Conservation (phyloP, 2,329 filamentous ascomycete genomes). For the Aspergillus calidoustus region DNA sequence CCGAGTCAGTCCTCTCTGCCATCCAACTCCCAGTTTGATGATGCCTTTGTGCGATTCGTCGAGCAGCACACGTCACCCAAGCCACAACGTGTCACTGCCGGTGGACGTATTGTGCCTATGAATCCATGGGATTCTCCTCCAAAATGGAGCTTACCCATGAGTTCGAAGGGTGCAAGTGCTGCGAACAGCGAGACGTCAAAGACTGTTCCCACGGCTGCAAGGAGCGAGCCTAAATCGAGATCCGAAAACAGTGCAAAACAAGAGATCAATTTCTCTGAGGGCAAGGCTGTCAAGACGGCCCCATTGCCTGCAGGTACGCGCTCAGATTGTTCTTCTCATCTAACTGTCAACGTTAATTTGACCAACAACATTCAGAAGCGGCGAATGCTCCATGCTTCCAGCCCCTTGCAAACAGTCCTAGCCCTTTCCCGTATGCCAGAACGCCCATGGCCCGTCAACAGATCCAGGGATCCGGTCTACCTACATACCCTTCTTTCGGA, state of each 20-base stretch:
- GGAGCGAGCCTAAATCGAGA: background rate
- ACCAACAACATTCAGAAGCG: background rate
- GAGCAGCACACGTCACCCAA: conserved; percentile 54
- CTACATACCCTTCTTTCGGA: conserved; percentile 3
- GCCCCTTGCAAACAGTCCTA: conserved; percentile 2
- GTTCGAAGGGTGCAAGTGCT: conserved; percentile 17
- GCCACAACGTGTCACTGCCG: conserved; percentile 54
- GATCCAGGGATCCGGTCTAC: conserved; percentile 1
- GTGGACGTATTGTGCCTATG: conserved; percentile 55
- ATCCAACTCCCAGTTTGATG: conserved; percentile 39
- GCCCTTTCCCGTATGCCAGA: background rate
- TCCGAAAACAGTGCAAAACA: conserved; percentile 12
- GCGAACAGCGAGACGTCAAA: conserved; percentile 7
- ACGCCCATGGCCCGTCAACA: background rate
- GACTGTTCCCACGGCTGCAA: background rate
- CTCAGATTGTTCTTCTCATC: background rate
- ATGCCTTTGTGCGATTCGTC: conserved; percentile 52
- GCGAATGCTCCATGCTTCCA: conserved; percentile 11
- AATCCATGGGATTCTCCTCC: conserved; percentile 39
- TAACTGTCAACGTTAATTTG: background rate
- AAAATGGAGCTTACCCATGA: conserved; percentile 37
- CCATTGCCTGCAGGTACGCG: conserved; percentile 15
- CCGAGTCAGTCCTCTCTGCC: conserved; percentile 40
- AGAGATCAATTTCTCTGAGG: background rate
- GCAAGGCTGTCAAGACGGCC: conserved; percentile 3